Base-by-base conservation (phyloP, 176 grass and related monocot genomes). In the Urochloa ruziziensis region DNA sequence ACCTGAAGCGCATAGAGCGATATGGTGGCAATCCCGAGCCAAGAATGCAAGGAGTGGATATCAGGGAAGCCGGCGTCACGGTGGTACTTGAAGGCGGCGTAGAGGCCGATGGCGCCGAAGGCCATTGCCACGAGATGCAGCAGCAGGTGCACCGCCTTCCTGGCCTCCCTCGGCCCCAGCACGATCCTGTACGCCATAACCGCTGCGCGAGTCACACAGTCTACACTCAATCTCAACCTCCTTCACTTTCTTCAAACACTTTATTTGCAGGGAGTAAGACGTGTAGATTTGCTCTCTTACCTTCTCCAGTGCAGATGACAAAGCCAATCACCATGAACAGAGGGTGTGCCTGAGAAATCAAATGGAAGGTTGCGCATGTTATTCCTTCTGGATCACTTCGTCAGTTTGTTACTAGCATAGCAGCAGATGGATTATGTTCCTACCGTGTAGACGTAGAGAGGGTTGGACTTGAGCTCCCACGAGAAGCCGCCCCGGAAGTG, bases 251-350 rank as follows among this genome's bases (percentile, higher is more conserved):
- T n/a, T 32, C 35, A n/a, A 29, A 42, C 36, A 44, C 23, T 7
- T 7, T 7, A 4, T 6, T 75, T 57, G 44, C 43, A 37, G 29
- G 23, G 2, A n/a, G 8, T 10, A n/a, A 53, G 1, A 52, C 23
- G 47, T 19, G 10, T 6, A 19, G n/a, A 46, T 21, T 39, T 34
- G 19, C 18, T 40, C 1, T 19, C 2, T 76, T 88, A 91, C 90
- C 90, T 88, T 91, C 82, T 37, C 90, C 90, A 0, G 81, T 81
- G 76, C 85, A 91, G 63, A 91, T 82, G 72, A 91, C 65, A 18
- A 88, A 29, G 28, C 86, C 90, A 24, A 88, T 77, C 13, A 91
- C 77, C 90, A 85, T 88, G 86, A 91, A 91, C 34, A 91, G 77
- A 78, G 82, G 85, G 43, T 88, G 90, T 36, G 82, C 90, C 89